Percentiles rank a stretch among this genome's conserved stretches.
Conservation (phyloP, 2,329 filamentous ascomycete genomes). For the Lasiodiplodia sp. region DNA sequence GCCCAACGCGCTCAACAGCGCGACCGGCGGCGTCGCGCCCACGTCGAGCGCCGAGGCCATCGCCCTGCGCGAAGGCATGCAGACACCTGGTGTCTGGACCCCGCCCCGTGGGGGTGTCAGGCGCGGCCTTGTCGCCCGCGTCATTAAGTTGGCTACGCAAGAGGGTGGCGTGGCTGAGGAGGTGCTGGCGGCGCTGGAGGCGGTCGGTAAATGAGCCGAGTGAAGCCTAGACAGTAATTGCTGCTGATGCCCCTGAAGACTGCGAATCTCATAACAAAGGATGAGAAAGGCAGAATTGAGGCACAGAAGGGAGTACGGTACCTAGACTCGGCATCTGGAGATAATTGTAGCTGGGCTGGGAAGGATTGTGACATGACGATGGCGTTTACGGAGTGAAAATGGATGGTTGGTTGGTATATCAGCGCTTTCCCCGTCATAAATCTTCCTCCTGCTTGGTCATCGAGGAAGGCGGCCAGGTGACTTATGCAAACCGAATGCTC, state of each 20-base stretch:
- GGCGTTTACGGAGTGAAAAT: not conserved
- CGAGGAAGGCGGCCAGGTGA: not conserved
- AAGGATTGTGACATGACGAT: not conserved
- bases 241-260: no score
- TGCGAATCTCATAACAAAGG: no score
- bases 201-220: slow-evolving; percentile 63
- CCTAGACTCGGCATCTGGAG: not conserved
- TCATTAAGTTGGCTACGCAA: slow-evolving; percentile 79
- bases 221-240: not conserved
- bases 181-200: slow-evolving; percentile 80
- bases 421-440: not conserved
- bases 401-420: not conserved
- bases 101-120: slow-evolving; percentile 84
- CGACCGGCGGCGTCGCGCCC: slow-evolving; percentile 50
- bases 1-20: slow-evolving; percentile 55
- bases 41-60: slow-evolving; percentile 49
- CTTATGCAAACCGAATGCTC: not conserved
- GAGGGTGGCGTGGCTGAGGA: slow-evolving; percentile 84
- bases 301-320: no score
- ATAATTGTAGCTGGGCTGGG: not conserved
- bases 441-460: not conserved
- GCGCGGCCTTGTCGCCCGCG: slow-evolving; percentile 72
- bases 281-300: no score
- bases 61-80: slow-evolving; percentile 62
- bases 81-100: slow-evolving; percentile 78